Base-by-base conservation (phyloP, 345 rosid genomes). In the Aethionema arabicum region DNA sequence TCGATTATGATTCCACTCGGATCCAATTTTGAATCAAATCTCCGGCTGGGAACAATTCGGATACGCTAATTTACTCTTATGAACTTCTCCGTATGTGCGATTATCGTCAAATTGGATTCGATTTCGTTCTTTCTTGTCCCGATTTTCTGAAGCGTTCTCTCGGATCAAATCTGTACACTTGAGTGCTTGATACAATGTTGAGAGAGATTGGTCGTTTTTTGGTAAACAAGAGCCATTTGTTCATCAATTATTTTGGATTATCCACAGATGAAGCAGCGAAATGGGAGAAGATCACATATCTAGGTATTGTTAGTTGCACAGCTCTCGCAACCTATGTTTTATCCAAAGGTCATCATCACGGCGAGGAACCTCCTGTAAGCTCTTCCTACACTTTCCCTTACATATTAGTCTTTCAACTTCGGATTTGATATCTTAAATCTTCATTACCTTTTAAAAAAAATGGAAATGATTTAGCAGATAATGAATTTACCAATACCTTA, bases 201-300 rank as follows among this genome's bases (percentile, higher is more conserved):
- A 46, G 47, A 46, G 47, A 62, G 30, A 38, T 13, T 40, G 45
- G 38, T 45, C 7, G 45, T 66, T 45, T 37, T 47, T 9, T 11
- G 27, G 38, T 43, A 16, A 2, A 16, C 1, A 0, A 7, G 32
- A 53, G 21, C 11, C 11, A n/a, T 55, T 29, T 39, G 41, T 56
- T 54, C 7, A 21, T 29, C 56, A 12, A 53, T 9, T 64, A 29
- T 40, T 7, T 32, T 45, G 12, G 14, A n/a, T 55, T 45, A 16
- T 27, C 6, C 0, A 48, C 71, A 89, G 99, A 68, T 66, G 99
- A 89, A 75, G 80, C 87, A 5, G 93, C 84, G 0, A 93, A 93
- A 32, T 93, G 99, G 99, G 88, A 89, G 88, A 89, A 85, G 84
- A 89, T 93, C 43, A 82, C 97, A 0, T 85, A 85, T 67, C 11